A percentile compares a stretch with the other conserved stretches of the same genome.
These are phyloP conservation scores for Sphaerosporella brunnea DNA, from an alignment of 495 filamentous ascomycete genomes.

Conservation along the genomic window DNA sequence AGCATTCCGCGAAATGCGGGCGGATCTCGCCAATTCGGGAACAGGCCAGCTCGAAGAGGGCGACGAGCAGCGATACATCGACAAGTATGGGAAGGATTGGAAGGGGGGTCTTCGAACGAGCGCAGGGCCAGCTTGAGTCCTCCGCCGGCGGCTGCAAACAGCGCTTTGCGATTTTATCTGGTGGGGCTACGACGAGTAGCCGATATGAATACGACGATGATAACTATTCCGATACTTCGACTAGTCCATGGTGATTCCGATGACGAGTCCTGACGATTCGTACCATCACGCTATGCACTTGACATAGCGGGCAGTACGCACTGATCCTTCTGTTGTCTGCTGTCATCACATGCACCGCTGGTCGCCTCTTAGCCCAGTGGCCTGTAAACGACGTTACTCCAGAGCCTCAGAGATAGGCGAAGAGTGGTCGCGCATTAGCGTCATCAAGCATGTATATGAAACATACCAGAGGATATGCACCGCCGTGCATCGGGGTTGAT, in stretches of 20 bases:
- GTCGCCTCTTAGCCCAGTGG: no score
- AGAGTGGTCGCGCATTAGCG: slow-evolving; percentile 26
- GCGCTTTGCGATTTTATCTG: no score
- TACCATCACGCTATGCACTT: not conserved
- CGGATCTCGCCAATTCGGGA: slow-evolving; percentile 50
- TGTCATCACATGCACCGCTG: no score
- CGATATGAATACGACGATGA: not conserved
- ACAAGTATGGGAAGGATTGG: slow-evolving; percentile 72
- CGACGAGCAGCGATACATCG: slow-evolving; percentile 61
- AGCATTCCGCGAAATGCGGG: slow-evolving; percentile 58
- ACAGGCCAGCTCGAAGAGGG: slow-evolving; percentile 30
- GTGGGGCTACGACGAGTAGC: no score
- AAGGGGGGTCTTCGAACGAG: slow-evolving; percentile 60
- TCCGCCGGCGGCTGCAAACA: not conserved
- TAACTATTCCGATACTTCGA: not conserved
- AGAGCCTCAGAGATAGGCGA: not conserved
- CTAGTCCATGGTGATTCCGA: not conserved
- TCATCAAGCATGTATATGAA: slow-evolving; percentile 36
- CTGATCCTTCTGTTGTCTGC: no score
- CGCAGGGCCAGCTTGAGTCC: slow-evolving; percentile 32
- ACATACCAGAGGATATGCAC: slow-evolving; percentile 43
- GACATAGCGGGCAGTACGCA: not conserved
- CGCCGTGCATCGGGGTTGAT: slow-evolving; percentile 53
- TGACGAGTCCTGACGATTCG: not conserved
- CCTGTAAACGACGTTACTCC: no score